Conservation (phyloP, 2,329 filamentous ascomycete genomes). For the Pyrenochaeta sp. region DNA sequence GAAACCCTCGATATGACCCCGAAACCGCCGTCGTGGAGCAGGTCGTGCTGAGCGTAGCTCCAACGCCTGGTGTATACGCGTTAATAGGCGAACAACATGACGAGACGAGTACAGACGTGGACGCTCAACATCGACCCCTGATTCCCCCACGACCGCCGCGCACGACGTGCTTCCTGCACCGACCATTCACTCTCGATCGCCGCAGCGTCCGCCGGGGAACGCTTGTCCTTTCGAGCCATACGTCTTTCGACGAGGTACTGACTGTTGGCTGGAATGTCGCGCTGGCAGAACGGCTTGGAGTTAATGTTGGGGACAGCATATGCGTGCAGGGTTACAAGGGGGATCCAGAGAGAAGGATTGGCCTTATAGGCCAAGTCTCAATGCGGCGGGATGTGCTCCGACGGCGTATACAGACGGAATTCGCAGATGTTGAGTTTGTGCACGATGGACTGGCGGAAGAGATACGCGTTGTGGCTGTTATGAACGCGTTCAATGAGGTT, state of each 20-base stretch:
- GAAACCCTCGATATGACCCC: slow-evolving; percentile 35
- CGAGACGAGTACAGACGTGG: slow-evolving; percentile 4
- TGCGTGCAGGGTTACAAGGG: slow-evolving; percentile 51
- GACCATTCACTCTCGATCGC: slow-evolving; percentile 41
- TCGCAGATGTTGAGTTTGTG: slow-evolving; percentile 36
- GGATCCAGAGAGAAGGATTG: slow-evolving; percentile 46
- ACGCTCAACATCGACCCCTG: background rate
- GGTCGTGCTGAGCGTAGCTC: slow-evolving; percentile 41
- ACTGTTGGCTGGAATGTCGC: slow-evolving; percentile 50
- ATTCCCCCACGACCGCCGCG: slow-evolving; percentile 22
- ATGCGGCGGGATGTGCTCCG: slow-evolving; percentile 21
- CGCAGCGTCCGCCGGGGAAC: slow-evolving; percentile 33
- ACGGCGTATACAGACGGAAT: slow-evolving; percentile 30
- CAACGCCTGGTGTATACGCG: slow-evolving; percentile 39
- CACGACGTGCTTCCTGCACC: slow-evolving; percentile 44
- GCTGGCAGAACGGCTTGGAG: slow-evolving; percentile 40
- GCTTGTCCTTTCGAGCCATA: slow-evolving; percentile 46
- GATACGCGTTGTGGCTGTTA: slow-evolving; percentile 43
- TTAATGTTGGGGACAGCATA: slow-evolving; percentile 33
- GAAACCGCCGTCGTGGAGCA: slow-evolving; percentile 36
- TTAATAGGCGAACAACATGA: slow-evolving; percentile 28
- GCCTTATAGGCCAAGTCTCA: slow-evolving; percentile 39
- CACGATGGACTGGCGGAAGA: slow-evolving; percentile 30
- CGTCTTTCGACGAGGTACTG: slow-evolving; percentile 48
- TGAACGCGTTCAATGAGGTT: slow-evolving; percentile 51